Percentiles rank a stretch among this genome's conserved stretches.
These are phyloP conservation scores for Ophiostoma triangulosporum DNA, from an alignment of 2,329 filamentous ascomycete species.

Conservation along the genomic window DNA sequence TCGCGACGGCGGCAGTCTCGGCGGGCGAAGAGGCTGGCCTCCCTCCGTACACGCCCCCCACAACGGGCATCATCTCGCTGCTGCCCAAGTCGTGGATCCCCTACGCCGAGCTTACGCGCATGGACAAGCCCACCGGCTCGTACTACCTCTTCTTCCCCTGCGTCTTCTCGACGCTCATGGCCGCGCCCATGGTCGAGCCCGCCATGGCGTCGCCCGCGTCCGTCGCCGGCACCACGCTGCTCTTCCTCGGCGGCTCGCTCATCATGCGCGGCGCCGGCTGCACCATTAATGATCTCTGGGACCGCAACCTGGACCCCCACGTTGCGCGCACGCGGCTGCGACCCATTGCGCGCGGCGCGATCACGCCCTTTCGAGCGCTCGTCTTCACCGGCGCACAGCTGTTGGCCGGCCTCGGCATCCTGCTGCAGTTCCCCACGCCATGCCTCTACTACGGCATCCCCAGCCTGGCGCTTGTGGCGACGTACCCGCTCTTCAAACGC, in stretches of 20 bases:
- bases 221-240: slow-evolving; percentile 48
- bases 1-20: slow-evolving; percentile 4
- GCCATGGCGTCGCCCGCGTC: slow-evolving; percentile 41
- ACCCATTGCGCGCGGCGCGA: slow-evolving; percentile 66
- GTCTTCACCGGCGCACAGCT: slow-evolving; percentile 64
- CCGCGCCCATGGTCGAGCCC: slow-evolving; percentile 54
- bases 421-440: slow-evolving; percentile 59
- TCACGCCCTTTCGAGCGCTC: slow-evolving; percentile 58
- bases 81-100: slow-evolving; percentile 60
- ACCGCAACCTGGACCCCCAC: slow-evolving; percentile 71
- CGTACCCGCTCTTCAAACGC: slow-evolving; percentile 73
- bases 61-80: slow-evolving; percentile 53
- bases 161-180: slow-evolving; percentile 70
- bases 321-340: slow-evolving; percentile 64
- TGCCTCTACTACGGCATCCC: slow-evolving; percentile 71
- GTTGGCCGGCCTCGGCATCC: slow-evolving; percentile 55
- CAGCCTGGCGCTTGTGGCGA: slow-evolving; percentile 56
- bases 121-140: slow-evolving; percentile 70
- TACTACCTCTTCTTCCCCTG: slow-evolving; percentile 82
- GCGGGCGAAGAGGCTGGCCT: slow-evolving; percentile 11
- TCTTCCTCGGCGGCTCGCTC: slow-evolving; percentile 65
- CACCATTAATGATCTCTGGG: slow-evolving; percentile 84
- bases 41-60: slow-evolving; percentile 49
- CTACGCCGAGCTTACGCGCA: slow-evolving; percentile 67
- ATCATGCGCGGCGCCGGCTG: slow-evolving; percentile 83